Base-by-base conservation (phyloP, 768 basidiomycete species). In the Russula foetens region DNA sequence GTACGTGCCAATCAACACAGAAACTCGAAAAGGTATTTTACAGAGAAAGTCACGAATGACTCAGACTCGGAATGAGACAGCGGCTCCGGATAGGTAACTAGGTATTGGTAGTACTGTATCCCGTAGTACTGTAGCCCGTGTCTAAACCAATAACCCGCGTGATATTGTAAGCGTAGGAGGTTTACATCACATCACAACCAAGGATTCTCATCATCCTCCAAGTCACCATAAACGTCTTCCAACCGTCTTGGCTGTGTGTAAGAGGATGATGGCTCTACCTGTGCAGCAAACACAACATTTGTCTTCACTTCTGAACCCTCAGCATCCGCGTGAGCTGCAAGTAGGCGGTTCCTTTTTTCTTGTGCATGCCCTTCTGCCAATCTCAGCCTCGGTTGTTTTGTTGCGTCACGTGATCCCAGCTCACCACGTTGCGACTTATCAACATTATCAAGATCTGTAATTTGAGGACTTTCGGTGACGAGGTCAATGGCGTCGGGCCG, bases 401-500 rank as follows among this genome's bases (percentile, higher is more conserved):
- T 79, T 5, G 77, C 71, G 31, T 62, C 67, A 33, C 66, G 35
- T 35, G 35, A 67, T 35, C 67, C 73, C n/a, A 86, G 84, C 63
- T 87, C 85, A 24, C 85, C 87, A 59, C 81, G 82, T 56, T 80
- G 71, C 41, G 85, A 74, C 63, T 86, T 35, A 11, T 35, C 35
- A 12, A 12, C 11, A 11, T 35, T 12, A 2, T 35, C 9, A 2
- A 11, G 35, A 12, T 11, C 35, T 35, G 35, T 7, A 12, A 35
- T 35, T 11, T 35, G 35, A 12, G 11, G 8, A 35, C 86, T 88
- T 67, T 90, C 88, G 0, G 95, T 84, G 5, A 98, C 81, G 19
- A 99, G 77, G 68, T 99, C 96, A 1, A 98, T 86, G 1, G 95
- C 94, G 64, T 98, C 89, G 2, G 82, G 79, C 15, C 67, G 24